phyloP scores from a whole-genome alignment of 352 stramenopile genomes.

The Phytopythium vexans region DNA sequence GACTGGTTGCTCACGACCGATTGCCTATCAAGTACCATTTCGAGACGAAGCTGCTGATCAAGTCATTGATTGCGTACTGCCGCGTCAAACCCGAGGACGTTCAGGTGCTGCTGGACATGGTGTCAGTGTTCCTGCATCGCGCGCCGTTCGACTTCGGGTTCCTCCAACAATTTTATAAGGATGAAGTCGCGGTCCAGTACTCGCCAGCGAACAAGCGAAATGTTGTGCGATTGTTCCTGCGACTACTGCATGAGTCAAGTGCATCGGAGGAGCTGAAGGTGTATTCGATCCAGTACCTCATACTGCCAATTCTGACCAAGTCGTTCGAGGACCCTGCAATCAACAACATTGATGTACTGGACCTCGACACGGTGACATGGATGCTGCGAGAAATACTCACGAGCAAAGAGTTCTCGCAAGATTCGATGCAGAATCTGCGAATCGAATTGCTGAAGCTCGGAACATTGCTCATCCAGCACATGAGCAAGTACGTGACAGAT shows the following conservation, averaged over 20 bases:
- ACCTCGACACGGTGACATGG: slow-evolving; percentile 84
- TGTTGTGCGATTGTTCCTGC: slow-evolving; percentile 89
- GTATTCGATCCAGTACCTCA: slow-evolving; percentile 89
- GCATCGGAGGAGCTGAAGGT: slow-evolving; percentile 90
- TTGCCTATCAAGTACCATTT: slow-evolving; percentile 90
- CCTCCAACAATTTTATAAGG: slow-evolving; percentile 86
- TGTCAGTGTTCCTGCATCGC: slow-evolving; percentile 93
- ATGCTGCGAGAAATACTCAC: slow-evolving; percentile 87
- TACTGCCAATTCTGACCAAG: slow-evolving; percentile 91
- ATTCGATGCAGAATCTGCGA: slow-evolving; percentile 73
- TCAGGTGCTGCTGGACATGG: slow-evolving; percentile 95
- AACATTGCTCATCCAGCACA: slow-evolving; percentile 95
- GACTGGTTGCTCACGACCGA: slow-evolving; percentile 64
- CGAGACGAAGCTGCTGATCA: slow-evolving; percentile 94
- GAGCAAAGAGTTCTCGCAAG: slow-evolving; percentile 73
- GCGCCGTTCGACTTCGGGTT: slow-evolving; percentile 95
- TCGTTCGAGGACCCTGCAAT: slow-evolving; percentile 80
- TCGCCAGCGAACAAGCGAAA: slow-evolving; percentile 67
- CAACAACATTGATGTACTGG: slow-evolving; percentile 84
- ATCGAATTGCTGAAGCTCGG: slow-evolving; percentile 94
- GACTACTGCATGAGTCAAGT: slow-evolving; percentile 73
- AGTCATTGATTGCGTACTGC: slow-evolving; percentile 95
- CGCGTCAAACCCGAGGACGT: slow-evolving; percentile 91
- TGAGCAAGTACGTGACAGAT: slow-evolving; percentile 90
- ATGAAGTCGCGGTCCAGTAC: slow-evolving; percentile 77